phyloP scores from a whole-genome alignment of 768 basidiomycete genomes.

The Kwoniella shandongensis region DNA sequence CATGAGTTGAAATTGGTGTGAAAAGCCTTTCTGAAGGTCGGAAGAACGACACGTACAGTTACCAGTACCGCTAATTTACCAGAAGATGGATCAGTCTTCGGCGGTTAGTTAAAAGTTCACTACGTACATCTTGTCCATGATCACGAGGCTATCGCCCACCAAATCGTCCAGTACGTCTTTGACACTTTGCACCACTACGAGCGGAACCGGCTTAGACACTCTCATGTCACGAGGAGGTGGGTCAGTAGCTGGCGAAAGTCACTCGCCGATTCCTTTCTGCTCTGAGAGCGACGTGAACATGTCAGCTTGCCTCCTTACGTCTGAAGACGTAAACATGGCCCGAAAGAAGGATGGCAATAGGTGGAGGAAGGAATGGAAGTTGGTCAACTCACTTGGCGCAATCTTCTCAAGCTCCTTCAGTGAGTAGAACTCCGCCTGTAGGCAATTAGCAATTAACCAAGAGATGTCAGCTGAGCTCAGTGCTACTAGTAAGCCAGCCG shows the following conservation, averaged over 20 bases:
- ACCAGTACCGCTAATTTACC: constrained; percentile 74
- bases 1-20: too few relatives aligned
- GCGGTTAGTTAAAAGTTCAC: neutral
- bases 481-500: neutral
- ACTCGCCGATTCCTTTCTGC: constrained; percentile 81
- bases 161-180: constrained; percentile 88
- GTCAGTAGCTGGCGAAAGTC: neutral
- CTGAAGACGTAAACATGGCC: constrained; percentile 54
- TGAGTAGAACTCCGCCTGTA: constrained; percentile 79
- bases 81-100: constrained; percentile 8
- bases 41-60: constrained; percentile 71
- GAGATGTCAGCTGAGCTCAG: too few relatives aligned
- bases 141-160: constrained; percentile 80
- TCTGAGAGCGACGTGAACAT: constrained; percentile 58
- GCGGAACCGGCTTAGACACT: neutral
- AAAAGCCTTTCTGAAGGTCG: too few relatives aligned
- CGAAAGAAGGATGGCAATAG: neutral
- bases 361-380: neutral
- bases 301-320: too few relatives aligned
- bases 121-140: constrained; percentile 74
- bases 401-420: constrained; percentile 88
- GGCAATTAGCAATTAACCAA: neutral
- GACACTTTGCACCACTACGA: constrained; percentile 77
- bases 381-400: constrained; percentile 48
- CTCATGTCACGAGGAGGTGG: neutral